Percentiles rank a stretch among this genome's conserved stretches.
Conservation (phyloP, 2,329 filamentous ascomycete species). For the Cladorrhinum sp. region DNA sequence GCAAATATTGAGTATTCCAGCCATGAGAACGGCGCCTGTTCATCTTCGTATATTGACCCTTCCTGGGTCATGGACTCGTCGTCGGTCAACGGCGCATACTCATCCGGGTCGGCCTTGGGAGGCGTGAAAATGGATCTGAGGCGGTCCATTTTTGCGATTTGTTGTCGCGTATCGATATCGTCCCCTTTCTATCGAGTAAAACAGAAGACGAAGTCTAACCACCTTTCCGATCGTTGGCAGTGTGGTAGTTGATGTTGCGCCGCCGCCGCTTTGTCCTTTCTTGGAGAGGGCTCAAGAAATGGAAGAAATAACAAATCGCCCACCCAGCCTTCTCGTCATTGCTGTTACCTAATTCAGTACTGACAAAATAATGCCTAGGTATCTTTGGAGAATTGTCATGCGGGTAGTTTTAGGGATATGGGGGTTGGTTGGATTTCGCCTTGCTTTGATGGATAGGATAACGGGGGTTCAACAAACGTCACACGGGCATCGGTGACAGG, state of each 20-base stretch:
- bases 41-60: constrained; percentile 33
- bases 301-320: background rate
- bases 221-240: background rate
- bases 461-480: background rate
- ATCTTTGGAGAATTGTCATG: background rate
- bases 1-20: constrained; percentile 82
- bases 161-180: background rate
- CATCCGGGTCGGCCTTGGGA: constrained; percentile 27
- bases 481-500: background rate
- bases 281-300: background rate
- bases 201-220: too few relatives aligned
- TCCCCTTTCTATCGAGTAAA: too few relatives aligned
- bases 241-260: background rate
- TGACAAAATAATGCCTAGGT: background rate
- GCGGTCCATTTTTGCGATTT: constrained; percentile 36
- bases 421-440: background rate
- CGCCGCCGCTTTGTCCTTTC: background rate
- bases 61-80: constrained; percentile 32
- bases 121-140: constrained; percentile 36
- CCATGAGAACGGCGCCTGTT: constrained; percentile 69
- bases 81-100: constrained; percentile 16
- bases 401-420: background rate
- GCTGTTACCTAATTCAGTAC: constrained; percentile 7
- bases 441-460: background rate
- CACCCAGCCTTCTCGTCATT: constrained; percentile 1